Conservation (phyloP, 2,329 filamentous ascomycete genomes). For the Aspergillus sergii region DNA sequence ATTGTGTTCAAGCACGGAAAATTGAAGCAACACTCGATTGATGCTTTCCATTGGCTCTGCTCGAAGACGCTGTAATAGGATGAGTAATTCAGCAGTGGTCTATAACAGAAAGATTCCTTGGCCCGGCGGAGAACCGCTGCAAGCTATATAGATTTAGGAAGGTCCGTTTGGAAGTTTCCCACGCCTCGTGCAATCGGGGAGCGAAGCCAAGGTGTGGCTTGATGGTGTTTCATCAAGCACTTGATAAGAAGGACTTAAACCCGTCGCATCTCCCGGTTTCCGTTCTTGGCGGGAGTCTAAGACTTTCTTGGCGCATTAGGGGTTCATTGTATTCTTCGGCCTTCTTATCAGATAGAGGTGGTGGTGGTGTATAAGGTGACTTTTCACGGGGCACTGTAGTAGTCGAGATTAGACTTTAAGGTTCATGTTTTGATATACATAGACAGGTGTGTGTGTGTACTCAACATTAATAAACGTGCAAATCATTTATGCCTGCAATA, state of each 20-base stretch:
- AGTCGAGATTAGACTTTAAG: neutral
- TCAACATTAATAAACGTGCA: neutral
- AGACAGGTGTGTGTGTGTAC: neutral
- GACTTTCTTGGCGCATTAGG: neutral
- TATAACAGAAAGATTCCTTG: constrained; percentile 16
- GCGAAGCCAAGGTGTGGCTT: constrained; percentile 2
- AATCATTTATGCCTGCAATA: neutral
- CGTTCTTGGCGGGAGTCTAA: neutral
- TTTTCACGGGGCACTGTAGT: neutral
- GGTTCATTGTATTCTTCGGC: neutral
- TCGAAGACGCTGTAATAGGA: neutral
- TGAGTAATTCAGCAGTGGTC: neutral
- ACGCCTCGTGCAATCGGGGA: neutral
- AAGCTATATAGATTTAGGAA: constrained; percentile 1
- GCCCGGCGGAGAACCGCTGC: constrained; percentile 26
- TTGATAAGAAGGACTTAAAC: neutral
- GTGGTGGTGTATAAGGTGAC: neutral
- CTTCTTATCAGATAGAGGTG: neutral
- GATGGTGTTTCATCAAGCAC: neutral
- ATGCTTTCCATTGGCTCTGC: neutral
- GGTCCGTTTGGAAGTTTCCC: neutral
- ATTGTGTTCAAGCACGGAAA: neutral
- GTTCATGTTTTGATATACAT: neutral
- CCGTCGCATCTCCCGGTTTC: neutral
- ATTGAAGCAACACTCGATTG: neutral